Percentiles rank a stretch among this genome's conserved stretches.
Conservation (phyloP, 2,329 filamentous ascomycete species). For the Aspergillus vadensis region DNA sequence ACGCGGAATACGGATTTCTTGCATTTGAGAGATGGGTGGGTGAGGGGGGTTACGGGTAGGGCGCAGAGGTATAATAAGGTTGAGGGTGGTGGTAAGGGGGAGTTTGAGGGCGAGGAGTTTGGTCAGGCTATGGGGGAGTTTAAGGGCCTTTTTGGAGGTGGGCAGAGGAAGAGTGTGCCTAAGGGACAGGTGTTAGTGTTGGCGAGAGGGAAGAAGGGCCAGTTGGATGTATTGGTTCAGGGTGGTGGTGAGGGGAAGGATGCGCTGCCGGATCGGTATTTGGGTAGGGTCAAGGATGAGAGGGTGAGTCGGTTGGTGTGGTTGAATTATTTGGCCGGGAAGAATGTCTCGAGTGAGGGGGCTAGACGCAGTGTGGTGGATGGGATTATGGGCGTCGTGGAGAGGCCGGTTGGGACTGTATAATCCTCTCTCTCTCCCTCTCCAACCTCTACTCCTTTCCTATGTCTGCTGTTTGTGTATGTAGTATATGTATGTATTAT, state of each 20-base stretch:
- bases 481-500: conserved; percentile 1
- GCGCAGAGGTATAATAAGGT: conserved; percentile 56
- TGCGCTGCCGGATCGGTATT: conserved; percentile 50
- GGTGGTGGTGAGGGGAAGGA: conserved; percentile 41
- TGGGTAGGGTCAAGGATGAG: conserved; percentile 78
- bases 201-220: conserved; percentile 65
- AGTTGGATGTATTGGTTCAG: conserved; percentile 67
- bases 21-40: conserved; percentile 88
- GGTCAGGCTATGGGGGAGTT: conserved; percentile 74
- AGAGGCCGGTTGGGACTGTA: conserved; percentile 83
- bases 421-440: background rate
- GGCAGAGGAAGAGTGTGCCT: conserved; percentile 66
- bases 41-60: conserved; percentile 77
- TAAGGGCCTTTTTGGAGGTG: conserved; percentile 77
- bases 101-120: conserved; percentile 73
- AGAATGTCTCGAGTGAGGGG: conserved; percentile 80
- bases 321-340: conserved; percentile 86
- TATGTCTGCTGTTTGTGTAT: background rate
- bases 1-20: conserved; percentile 93
- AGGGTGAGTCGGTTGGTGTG: conserved; percentile 79
- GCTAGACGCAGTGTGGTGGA: conserved; percentile 81
- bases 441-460: too few relatives aligned
- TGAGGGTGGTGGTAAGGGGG: conserved; percentile 21
- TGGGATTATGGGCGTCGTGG: conserved; percentile 84
- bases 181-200: conserved; percentile 79